Evolutionary conservation across 805 yeast genomes (phyloP).

Genomic region (Candida multigemmis): DNA sequence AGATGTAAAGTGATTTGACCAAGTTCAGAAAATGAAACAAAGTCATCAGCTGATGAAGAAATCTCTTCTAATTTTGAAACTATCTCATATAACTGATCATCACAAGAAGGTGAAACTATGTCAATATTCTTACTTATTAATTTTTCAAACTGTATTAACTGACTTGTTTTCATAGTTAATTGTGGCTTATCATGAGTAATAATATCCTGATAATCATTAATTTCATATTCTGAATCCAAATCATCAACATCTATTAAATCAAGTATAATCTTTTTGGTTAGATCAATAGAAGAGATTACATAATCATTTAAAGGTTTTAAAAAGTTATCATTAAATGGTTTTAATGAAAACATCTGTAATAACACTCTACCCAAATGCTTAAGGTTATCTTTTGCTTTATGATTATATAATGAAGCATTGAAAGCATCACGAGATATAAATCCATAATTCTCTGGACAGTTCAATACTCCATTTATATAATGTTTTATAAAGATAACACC

Average conservation of each 20-base stretch:
- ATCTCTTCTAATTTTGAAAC: conserved; percentile 32
- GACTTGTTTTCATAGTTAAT: conserved; percentile 34
- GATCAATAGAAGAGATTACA: conserved; percentile 41
- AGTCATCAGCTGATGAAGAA: conserved; percentile 25
- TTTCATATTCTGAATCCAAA: conserved; percentile 50
- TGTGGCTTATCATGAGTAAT: conserved; percentile 37
- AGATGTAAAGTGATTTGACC: conserved; percentile 48
- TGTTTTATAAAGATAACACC: conserved; percentile 57
- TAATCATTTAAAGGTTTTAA: conserved; percentile 76
- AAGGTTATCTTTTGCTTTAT: conserved; percentile 38
- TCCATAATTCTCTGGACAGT: conserved; percentile 51
- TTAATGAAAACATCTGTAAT: conserved; percentile 59
- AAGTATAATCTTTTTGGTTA: conserved; percentile 35
- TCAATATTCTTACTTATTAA: conserved; percentile 34
- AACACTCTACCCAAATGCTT: conserved; percentile 48
- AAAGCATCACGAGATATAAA: conserved; percentile 24
- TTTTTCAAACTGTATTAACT: conserved; percentile 37
- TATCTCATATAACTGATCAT: conserved; percentile 45
- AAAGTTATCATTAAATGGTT: conserved; percentile 61
- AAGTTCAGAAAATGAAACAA: conserved; percentile 41
- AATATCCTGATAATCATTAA: conserved; percentile 64
- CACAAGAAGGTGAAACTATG: conserved; percentile 36
- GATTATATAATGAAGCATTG: conserved; percentile 8
- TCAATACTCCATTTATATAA: conserved; percentile 37
- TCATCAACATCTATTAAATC: conserved; percentile 46